A percentile compares a stretch with the other conserved stretches of the same genome.
These are phyloP conservation scores for Pleurotus djamor DNA, from an alignment of 768 basidiomycete genomes.

Conservation along the genomic window DNA sequence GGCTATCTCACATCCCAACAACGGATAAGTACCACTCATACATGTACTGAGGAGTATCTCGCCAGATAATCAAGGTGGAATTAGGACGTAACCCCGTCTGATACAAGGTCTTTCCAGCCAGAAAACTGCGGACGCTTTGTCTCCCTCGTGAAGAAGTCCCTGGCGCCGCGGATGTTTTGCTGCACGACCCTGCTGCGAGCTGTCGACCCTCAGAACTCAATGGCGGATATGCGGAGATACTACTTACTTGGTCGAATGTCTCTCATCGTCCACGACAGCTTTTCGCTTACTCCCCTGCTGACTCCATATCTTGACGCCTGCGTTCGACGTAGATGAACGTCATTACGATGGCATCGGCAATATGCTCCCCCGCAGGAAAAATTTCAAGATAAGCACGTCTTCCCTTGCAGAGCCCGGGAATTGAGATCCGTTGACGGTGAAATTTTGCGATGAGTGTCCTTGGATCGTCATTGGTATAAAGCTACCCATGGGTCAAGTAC, in stretches of 20 bases:
- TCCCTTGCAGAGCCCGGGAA: slow-evolving; percentile 9
- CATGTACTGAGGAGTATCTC: no score
- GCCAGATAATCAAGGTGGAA: no score
- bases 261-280: background rate
- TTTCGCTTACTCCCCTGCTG: background rate
- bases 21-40: no score
- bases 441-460: background rate
- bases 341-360: slow-evolving; percentile 22
- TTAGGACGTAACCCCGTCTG: no score
- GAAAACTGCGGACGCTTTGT: background rate
- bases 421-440: background rate
- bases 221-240: slow-evolving; percentile 6
- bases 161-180: background rate
- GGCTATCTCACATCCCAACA: background rate
- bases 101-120: background rate
- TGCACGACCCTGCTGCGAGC: background rate
- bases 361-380: slow-evolving; percentile 18
- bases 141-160: background rate
- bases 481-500: background rate
- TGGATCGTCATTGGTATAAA: slow-evolving; percentile 1
- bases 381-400: slow-evolving; percentile 17
- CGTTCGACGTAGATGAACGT: slow-evolving; percentile 28
- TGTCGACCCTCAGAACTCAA: background rate
- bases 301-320: slow-evolving; percentile 14
- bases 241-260: background rate